phyloP scores from a whole-genome alignment of 2,329 filamentous ascomycete genomes.

The Trichoderma aggressivum region DNA sequence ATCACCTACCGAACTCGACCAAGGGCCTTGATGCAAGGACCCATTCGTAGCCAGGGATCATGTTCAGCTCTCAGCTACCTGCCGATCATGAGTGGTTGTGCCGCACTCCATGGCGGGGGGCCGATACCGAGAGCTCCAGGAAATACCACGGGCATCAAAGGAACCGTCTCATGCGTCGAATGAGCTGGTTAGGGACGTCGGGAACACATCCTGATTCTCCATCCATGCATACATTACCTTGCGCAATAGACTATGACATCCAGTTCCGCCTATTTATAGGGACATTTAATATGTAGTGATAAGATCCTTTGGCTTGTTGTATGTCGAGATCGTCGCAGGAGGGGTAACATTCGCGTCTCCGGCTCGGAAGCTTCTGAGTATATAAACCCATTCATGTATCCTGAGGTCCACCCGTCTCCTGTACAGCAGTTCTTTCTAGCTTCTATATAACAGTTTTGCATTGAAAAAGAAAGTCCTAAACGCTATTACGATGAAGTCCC shows the following conservation, averaged over 20 bases:
- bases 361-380: background rate
- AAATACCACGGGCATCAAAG: background rate
- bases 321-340: background rate
- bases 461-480: fast-evolving
- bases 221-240: background rate
- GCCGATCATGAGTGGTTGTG: background rate
- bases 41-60: background rate
- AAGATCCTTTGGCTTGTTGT: background rate
- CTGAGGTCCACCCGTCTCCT: background rate
- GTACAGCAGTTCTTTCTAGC: background rate
- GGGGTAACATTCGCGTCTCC: background rate
- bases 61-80: background rate
- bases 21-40: background rate
- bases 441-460: background rate
- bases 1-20: constrained; percentile 7
- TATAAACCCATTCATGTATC: background rate
- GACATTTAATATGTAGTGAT: background rate
- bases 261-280: background rate
- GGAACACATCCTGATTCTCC: background rate
- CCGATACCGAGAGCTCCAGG: background rate
- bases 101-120: background rate
- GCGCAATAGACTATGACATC: background rate
- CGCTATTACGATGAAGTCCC: background rate
- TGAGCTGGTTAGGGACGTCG: background rate
- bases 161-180: background rate